Conservation (phyloP, 2,329 filamentous ascomycete species). For the Zalaria obscura region DNA sequence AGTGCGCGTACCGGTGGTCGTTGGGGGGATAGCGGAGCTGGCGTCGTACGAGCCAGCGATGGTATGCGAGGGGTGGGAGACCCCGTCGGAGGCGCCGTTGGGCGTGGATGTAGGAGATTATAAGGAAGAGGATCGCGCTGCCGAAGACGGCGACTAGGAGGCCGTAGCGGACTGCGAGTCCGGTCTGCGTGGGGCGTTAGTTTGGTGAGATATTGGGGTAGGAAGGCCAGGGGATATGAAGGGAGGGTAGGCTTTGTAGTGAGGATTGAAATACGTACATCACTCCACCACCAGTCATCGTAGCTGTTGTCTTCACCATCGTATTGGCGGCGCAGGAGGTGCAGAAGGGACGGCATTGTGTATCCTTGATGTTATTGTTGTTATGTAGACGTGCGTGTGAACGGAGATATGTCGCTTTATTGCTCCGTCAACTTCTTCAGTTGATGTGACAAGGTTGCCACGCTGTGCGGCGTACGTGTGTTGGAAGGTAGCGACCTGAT, state of each 20-base stretch:
- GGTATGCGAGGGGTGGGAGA: constrained; percentile 51
- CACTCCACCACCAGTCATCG: constrained; percentile 4
- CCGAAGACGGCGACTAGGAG: constrained; percentile 50
- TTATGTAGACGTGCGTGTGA: no score
- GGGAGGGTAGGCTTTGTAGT: neutral
- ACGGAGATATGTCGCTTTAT: no score
- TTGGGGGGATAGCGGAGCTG: neutral
- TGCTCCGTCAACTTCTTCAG: no score
- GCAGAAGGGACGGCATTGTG: neutral
- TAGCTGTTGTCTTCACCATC: constrained; percentile 3
- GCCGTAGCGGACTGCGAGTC: constrained; percentile 47
- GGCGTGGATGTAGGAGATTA: constrained; percentile 58
- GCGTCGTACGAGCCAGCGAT: constrained; percentile 33
- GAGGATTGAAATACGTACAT: neutral
- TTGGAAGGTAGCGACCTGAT: no score
- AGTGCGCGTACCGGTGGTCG: no score
- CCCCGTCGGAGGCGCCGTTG: constrained; percentile 51
- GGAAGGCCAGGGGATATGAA: neutral
- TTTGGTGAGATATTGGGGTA: neutral
- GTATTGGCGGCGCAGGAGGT: constrained; percentile 1
- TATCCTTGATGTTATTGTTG: neutral
- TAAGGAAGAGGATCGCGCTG: constrained; percentile 45
- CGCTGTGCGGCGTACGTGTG: no score
- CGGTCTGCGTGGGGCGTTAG: constrained; percentile 1
- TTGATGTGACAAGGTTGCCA: no score